Conservation (phyloP, 345 rosid species). For the Raphanus raphanistrum region DNA sequence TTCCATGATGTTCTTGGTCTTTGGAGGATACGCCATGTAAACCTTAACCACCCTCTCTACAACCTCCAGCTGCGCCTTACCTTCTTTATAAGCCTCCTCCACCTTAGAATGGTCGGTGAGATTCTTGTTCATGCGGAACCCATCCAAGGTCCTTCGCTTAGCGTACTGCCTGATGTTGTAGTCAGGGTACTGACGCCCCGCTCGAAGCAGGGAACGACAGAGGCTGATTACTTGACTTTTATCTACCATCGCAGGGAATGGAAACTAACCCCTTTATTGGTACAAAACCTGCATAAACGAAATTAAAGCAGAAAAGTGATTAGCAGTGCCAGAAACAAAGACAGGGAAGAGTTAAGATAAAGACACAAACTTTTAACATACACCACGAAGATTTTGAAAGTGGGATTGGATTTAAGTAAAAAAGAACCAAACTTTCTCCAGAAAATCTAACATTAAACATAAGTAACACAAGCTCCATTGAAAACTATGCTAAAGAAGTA, state of each 20-base stretch:
- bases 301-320: not conserved
- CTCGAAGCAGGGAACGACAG: constrained; percentile 69
- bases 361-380: not conserved
- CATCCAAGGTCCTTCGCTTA: constrained; percentile 72
- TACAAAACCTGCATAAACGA: too few species aligned
- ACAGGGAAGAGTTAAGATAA: not conserved
- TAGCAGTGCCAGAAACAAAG: not conserved
- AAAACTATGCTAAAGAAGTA: not conserved
- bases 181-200: constrained; percentile 66
- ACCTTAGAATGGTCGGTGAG: constrained; percentile 55
- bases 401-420: not conserved
- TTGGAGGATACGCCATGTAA: constrained; percentile 71
- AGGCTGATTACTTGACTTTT: constrained; percentile 8
- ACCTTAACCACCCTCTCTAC: constrained; percentile 65
- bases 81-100: constrained; percentile 57
- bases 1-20: constrained; percentile 84
- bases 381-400: not conserved
- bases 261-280: not conserved
- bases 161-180: constrained; percentile 82
- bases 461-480: not conserved
- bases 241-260: not conserved
- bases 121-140: constrained; percentile 54
- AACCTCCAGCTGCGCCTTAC: constrained; percentile 62
- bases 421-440: not conserved
- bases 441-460: not conserved